Conservation (phyloP, 768 basidiomycete genomes). For the Coprinopsis strossmayeri region DNA sequence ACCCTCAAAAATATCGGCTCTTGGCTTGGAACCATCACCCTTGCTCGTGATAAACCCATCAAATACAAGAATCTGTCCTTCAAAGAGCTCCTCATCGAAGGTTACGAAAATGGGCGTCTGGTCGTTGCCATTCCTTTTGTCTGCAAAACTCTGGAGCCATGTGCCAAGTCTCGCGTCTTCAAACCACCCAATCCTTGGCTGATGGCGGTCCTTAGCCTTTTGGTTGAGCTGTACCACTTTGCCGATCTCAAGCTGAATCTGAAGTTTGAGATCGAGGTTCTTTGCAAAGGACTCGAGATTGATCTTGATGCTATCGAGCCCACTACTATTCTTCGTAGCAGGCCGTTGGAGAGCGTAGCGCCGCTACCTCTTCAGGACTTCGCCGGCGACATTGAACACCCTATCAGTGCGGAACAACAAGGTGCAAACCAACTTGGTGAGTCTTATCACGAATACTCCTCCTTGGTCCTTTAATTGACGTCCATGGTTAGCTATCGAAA, state of each 20-base stretch:
- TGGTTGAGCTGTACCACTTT: conserved; percentile 95
- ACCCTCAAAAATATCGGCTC: conserved; percentile 90
- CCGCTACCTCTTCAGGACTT: conserved; percentile 72
- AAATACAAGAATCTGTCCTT: conserved; percentile 90
- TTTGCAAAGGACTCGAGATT: conserved; percentile 88
- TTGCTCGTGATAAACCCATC: conserved; percentile 90
- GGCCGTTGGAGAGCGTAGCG: conserved; percentile 56
- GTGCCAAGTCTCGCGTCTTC: conserved; percentile 87
- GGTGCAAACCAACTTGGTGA: conserved; percentile 44
- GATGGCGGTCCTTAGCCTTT: conserved; percentile 87
- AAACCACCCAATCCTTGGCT: conserved; percentile 97
- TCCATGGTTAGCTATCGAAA: conserved; percentile 36
- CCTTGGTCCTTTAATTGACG: background rate
- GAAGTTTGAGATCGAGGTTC: conserved; percentile 97
- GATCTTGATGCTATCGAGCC: conserved; percentile 82
- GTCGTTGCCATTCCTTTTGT: conserved; percentile 96
- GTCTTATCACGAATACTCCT: background rate
- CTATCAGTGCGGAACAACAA: conserved; percentile 63
- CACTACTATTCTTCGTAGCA: conserved; percentile 72
- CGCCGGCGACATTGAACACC: conserved; percentile 72
- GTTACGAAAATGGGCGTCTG: conserved; percentile 85
- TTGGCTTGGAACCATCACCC: conserved; percentile 91
- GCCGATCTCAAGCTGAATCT: conserved; percentile 94
- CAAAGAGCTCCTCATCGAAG: conserved; percentile 96
- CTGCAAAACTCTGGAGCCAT: conserved; percentile 92